A percentile compares a stretch with the other conserved stretches of the same genome.
Evolutionary conservation across 768 basidiomycete genomes (phyloP).

Genomic region (Scleroderma bovista): DNA sequence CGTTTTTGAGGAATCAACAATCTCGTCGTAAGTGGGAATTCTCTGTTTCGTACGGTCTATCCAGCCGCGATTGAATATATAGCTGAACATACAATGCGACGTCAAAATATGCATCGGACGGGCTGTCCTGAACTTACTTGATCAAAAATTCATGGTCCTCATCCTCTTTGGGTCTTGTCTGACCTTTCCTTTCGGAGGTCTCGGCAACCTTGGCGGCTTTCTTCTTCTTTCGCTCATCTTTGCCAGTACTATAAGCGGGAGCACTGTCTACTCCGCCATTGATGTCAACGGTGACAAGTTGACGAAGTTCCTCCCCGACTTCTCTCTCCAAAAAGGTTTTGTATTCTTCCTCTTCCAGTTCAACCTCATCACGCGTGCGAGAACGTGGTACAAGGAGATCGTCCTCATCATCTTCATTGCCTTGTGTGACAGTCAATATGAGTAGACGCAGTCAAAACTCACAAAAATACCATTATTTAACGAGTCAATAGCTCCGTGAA

Average conservation of each 20-base stretch:
- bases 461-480: conserved; percentile 10
- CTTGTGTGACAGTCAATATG: conserved; percentile 19
- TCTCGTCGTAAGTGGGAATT: conserved; percentile 82
- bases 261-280: conserved; percentile 9
- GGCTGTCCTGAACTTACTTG: conserved; percentile 51
- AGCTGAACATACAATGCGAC: conserved; percentile 54
- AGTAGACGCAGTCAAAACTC: background rate
- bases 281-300: conserved; percentile 54
- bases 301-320: conserved; percentile 69
- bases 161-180: conserved; percentile 46
- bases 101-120: background rate
- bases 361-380: conserved; percentile 71
- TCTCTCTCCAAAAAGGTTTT: conserved; percentile 73
- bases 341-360: conserved; percentile 83
- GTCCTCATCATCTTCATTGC: conserved; percentile 49
- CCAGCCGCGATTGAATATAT: conserved; percentile 97
- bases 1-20: conserved; percentile 44
- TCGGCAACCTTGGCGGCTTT: conserved; percentile 29
- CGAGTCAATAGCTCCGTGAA: conserved; percentile 43
- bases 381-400: conserved; percentile 70
- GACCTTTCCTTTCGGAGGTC: conserved; percentile 27
- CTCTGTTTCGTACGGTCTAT: conserved; percentile 72
- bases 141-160: conserved; percentile 84
- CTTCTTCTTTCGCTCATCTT: conserved; percentile 24
- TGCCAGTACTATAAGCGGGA: conserved; percentile 20